A percentile compares a stretch with the other conserved stretches of the same genome.
phyloP scores from a whole-genome alignment of 345 rosid genomes.

The Corchorus olitorius region DNA sequence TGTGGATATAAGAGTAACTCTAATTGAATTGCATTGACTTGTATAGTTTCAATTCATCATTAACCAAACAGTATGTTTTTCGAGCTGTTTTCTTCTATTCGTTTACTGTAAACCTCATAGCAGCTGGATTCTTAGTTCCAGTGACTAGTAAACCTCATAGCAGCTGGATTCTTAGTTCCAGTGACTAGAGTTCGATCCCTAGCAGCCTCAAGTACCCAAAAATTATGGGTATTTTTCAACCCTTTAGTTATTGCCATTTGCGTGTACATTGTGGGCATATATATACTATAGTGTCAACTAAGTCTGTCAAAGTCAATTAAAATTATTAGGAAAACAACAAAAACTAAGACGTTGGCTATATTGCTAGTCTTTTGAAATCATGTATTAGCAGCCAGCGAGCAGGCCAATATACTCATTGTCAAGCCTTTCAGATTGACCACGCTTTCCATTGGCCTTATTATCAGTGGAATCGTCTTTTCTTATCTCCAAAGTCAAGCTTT shows the following conservation, averaged over 20 bases:
- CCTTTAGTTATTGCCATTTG: background rate
- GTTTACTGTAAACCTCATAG: background rate
- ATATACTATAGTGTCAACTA: background rate
- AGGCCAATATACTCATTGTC: background rate
- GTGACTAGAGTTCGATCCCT: too few species aligned
- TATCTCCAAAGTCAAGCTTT: slow-evolving; percentile 11
- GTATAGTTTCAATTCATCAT: background rate
- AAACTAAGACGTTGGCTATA: background rate
- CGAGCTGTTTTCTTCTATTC: background rate
- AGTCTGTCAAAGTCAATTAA: background rate
- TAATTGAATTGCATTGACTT: background rate
- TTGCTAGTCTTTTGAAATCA: slow-evolving; percentile 5
- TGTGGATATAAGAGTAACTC: background rate
- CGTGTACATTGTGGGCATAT: background rate
- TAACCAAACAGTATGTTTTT: background rate
- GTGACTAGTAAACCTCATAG: too few species aligned
- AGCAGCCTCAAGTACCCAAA: too few species aligned
- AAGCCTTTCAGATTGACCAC: background rate
- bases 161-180: too few species aligned
- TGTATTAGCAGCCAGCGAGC: background rate
- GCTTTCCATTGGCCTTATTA: slow-evolving; percentile 2
- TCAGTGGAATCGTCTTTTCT: slow-evolving; percentile 1
- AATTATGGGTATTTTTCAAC: background rate
- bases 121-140: background rate
- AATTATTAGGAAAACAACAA: slow-evolving; percentile 4